Percentiles rank a stretch among this genome's conserved stretches.
Conservation (phyloP, 768 basidiomycete genomes). For the Agrocybe pediades region DNA sequence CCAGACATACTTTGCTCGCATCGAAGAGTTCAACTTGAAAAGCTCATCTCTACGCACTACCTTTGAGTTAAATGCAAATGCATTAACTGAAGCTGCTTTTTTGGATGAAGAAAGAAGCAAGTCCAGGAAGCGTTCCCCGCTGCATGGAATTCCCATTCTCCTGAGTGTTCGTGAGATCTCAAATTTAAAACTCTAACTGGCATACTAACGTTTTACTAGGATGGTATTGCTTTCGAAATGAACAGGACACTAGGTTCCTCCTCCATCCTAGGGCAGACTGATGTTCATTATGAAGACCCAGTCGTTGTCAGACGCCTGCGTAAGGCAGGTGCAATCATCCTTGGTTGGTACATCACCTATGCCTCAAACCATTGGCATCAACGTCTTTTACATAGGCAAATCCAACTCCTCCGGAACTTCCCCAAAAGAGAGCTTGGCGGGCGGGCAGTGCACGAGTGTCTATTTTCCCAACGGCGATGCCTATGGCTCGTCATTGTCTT, state of each 20-base stretch:
- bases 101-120: constrained; percentile 46
- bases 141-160: constrained; percentile 58
- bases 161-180: too few species aligned
- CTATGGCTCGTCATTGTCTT: constrained; percentile 61
- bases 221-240: constrained; percentile 32
- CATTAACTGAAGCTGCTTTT: constrained; percentile 49
- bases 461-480: constrained; percentile 55
- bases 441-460: constrained; percentile 50
- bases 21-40: constrained; percentile 65
- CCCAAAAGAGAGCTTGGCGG: constrained; percentile 45
- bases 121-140: constrained; percentile 41
- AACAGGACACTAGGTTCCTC: constrained; percentile 51
- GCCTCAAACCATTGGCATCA: background rate
- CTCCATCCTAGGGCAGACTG: constrained; percentile 38
- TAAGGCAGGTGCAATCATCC: constrained; percentile 44
- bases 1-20: constrained; percentile 68
- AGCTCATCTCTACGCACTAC: constrained; percentile 60
- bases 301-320: constrained; percentile 44
- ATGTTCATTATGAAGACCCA: constrained; percentile 49
- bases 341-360: constrained; percentile 27
- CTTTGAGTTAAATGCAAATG: constrained; percentile 56
- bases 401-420: constrained; percentile 57
- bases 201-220: too few species aligned
- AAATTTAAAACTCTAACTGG: too few species aligned
- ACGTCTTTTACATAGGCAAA: constrained; percentile 37